Conservation (phyloP, 2,329 filamentous ascomycete species). For the Botrytis tulipae region DNA sequence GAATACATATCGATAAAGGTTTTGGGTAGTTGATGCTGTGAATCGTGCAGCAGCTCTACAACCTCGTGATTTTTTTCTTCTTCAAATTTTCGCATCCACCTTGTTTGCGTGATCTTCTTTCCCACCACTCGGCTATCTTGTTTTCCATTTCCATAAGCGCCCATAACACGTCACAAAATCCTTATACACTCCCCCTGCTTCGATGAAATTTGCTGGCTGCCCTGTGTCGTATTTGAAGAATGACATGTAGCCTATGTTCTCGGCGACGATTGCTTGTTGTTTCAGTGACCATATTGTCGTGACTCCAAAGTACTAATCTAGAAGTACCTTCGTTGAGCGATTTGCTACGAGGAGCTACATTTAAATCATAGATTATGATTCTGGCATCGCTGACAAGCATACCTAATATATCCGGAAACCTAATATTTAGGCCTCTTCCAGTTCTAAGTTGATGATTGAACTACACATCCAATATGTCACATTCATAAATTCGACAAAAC, state of each 20-base stretch:
- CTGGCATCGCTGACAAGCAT: background rate
- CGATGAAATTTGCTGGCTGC: background rate
- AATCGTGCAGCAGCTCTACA: background rate
- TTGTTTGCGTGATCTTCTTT: background rate
- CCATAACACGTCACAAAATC: background rate
- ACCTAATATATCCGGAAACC: background rate
- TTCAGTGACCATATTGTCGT: background rate
- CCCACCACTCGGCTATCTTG: background rate
- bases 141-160: background rate
- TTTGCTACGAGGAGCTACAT: background rate
- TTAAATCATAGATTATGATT: background rate
- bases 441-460: background rate
- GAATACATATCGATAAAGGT: background rate
- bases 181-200: background rate
- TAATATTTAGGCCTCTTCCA: background rate
- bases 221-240: background rate
- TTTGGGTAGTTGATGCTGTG: background rate
- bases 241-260: background rate
- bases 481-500: conserved; percentile 4
- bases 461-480: background rate
- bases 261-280: background rate
- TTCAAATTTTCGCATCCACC: background rate
- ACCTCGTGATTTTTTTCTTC: background rate
- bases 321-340: background rate
- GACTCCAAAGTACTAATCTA: background rate